Percentiles rank a stretch among this genome's conserved stretches.
Evolutionary conservation across 1,284 basidiomycete genomes (phyloP).

Genomic region (Chalciporus sp.): DNA sequence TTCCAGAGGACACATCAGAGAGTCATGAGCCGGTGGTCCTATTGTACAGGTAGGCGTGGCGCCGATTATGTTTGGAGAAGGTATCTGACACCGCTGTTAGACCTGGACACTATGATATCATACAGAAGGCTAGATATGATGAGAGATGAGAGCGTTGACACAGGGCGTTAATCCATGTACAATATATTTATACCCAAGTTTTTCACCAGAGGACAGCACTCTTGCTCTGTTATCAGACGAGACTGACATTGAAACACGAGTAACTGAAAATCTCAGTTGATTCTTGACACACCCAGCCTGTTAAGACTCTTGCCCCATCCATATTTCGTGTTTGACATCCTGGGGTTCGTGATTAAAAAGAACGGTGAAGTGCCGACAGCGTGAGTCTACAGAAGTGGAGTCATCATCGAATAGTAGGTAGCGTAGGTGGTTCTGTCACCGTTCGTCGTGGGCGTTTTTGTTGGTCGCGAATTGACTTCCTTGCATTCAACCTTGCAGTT

Average conservation of each 20-base stretch:
- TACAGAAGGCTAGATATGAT: slow-evolving; percentile 35
- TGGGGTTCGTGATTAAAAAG: not conserved
- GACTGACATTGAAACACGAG: too few relatives aligned
- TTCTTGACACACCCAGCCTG: too few relatives aligned
- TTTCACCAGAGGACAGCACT: not conserved
- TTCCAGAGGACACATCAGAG: slow-evolving; percentile 48
- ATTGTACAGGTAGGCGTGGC: slow-evolving; percentile 67
- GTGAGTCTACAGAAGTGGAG: too few relatives aligned
- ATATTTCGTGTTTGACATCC: too few relatives aligned
- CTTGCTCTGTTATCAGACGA: too few relatives aligned
- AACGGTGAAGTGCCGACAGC: not conserved
- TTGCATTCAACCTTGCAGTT: slow-evolving; percentile 5
- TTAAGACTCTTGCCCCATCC: too few relatives aligned
- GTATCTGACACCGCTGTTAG: slow-evolving; percentile 37
- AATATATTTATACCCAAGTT: slow-evolving; percentile 9
- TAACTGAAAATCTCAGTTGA: too few relatives aligned
- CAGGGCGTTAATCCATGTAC: slow-evolving; percentile 10
- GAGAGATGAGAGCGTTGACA: not conserved
- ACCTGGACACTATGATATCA: slow-evolving; percentile 78
- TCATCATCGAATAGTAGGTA: not conserved
- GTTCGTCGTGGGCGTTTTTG: not conserved
- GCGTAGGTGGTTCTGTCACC: not conserved
- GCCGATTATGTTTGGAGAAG: not conserved
- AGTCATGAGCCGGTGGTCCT: slow-evolving; percentile 55
- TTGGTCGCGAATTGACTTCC: slow-evolving; percentile 9